Evolutionary conservation across 805 yeast species (phyloP).

Genomic region (Brettanomyces sp.): DNA sequence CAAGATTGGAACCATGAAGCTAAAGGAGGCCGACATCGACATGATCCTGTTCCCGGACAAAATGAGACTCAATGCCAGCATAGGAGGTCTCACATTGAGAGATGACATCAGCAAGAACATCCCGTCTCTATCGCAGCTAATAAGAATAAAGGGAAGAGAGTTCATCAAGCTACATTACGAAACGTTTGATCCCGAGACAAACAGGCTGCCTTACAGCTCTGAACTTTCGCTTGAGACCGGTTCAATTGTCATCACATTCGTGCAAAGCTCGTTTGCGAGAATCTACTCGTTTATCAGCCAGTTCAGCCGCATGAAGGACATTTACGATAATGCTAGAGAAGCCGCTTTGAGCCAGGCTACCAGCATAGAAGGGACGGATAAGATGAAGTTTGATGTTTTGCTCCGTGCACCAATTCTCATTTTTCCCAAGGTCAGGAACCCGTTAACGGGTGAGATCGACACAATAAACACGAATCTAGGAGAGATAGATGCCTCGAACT

Average conservation of each 20-base stretch:
- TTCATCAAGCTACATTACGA: slow-evolving; percentile 79
- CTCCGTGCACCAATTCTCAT: slow-evolving; percentile 77
- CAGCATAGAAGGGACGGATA: slow-evolving; percentile 43
- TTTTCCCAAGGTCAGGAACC: slow-evolving; percentile 54
- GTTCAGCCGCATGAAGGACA: slow-evolving; percentile 74
- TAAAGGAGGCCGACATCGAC: slow-evolving; percentile 63
- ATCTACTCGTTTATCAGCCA: slow-evolving; percentile 60
- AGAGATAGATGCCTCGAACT: slow-evolving; percentile 64
- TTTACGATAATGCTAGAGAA: slow-evolving; percentile 85
- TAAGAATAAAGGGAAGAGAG: slow-evolving; percentile 70
- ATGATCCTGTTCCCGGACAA: slow-evolving; percentile 67
- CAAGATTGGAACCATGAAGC: slow-evolving; percentile 66
- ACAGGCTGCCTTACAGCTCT: slow-evolving; percentile 43
- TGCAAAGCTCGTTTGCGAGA: slow-evolving; percentile 69
- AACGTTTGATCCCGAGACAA: slow-evolving; percentile 55
- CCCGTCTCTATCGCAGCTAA: slow-evolving; percentile 49
- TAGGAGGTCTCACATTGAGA: slow-evolving; percentile 71
- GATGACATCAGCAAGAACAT: slow-evolving; percentile 69
- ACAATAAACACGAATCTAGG: slow-evolving; percentile 68
- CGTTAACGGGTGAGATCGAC: slow-evolving; percentile 38
- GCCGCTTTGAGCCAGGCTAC: slow-evolving; percentile 79
- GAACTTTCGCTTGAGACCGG: slow-evolving; percentile 60
- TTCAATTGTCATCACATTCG: slow-evolving; percentile 64
- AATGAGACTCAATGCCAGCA: slow-evolving; percentile 57
- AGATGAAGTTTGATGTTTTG: slow-evolving; percentile 61